A percentile compares a stretch with the other conserved stretches of the same genome.
Conservation (phyloP, 306 rosid species). For the Fragaria nilgerrensis region DNA sequence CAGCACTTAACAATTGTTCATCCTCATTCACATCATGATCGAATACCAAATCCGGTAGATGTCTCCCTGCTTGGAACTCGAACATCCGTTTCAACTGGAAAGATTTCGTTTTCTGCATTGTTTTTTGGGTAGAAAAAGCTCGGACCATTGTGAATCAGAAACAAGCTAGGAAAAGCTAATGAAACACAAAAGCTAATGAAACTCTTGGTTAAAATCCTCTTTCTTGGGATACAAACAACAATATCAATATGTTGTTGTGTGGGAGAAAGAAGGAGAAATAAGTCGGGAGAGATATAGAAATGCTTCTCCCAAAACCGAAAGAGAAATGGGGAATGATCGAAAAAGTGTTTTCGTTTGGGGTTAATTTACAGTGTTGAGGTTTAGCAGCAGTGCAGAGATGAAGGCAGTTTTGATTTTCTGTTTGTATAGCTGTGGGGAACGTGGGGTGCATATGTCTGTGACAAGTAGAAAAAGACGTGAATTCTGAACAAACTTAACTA, state of each 20-base stretch:
- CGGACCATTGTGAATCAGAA: slow-evolving; percentile 51
- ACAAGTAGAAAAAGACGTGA: not conserved
- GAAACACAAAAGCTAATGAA: not conserved
- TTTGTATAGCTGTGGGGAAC: slow-evolving; percentile 3
- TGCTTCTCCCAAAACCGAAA: slow-evolving; percentile 28
- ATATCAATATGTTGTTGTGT: slow-evolving; percentile 14
- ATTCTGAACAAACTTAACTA: not conserved
- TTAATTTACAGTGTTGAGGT: not conserved
- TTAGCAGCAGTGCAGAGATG: not conserved
- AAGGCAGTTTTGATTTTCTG: slow-evolving; percentile 7
- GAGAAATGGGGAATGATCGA: not conserved
- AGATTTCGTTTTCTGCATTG: slow-evolving; percentile 63
- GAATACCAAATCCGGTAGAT: slow-evolving; percentile 44
- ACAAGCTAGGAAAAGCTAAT: not conserved
- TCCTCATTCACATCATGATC: slow-evolving; percentile 34
- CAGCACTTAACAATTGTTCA: slow-evolving; percentile 29
- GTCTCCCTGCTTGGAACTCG: slow-evolving; percentile 51
- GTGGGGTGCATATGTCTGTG: slow-evolving; percentile 16
- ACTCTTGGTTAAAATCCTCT: slow-evolving; percentile 2
- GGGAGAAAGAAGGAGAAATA: slow-evolving; percentile 12
- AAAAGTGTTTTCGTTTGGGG: not conserved
- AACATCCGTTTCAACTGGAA: slow-evolving; percentile 67
- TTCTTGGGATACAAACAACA: slow-evolving; percentile 21
- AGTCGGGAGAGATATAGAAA: not conserved
- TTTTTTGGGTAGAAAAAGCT: slow-evolving; percentile 39